Evolutionary conservation across 2,329 filamentous ascomycete genomes (phyloP).

Genomic region (Beauveria caledonica): DNA sequence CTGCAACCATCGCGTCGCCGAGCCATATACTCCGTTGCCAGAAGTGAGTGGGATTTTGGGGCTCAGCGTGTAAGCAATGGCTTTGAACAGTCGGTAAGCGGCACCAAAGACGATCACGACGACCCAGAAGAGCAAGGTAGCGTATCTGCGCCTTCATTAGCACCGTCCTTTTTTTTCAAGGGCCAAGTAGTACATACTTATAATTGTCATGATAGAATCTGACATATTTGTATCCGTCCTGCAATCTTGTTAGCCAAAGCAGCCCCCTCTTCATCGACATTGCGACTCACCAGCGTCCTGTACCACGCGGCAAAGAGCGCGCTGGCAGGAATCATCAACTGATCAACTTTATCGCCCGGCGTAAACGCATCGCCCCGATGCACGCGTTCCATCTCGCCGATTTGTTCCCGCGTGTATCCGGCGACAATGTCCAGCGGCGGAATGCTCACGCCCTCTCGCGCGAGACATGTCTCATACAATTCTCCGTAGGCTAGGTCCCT

Average conservation of each 20-base stretch:
- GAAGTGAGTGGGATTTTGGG: conserved; percentile 1
- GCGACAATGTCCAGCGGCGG: conserved; percentile 27
- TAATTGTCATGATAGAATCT: conserved; percentile 27
- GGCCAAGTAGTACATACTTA: conserved; percentile 21
- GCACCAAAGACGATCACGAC: conserved; percentile 29
- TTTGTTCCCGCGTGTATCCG: conserved; percentile 26
- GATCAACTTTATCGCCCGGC: conserved; percentile 14
- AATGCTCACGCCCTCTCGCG: conserved; percentile 18
- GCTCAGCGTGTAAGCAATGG: conserved; percentile 6
- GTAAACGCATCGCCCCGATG: conserved; percentile 19
- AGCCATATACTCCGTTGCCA: not conserved
- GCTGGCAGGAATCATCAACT: conserved; percentile 27
- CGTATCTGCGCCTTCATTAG: conserved; percentile 10
- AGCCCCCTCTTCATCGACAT: not conserved
- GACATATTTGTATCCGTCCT: conserved; percentile 30
- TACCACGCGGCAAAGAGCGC: conserved; percentile 27
- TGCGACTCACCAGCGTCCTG: conserved; percentile 28
- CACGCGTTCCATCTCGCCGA: conserved; percentile 23
- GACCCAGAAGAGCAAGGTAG: conserved; percentile 34
- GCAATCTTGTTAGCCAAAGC: not conserved
- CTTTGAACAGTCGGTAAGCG: conserved; percentile 20
- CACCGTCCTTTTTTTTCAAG: conserved; percentile 13
- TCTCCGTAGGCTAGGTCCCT: conserved; percentile 17
- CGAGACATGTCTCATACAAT: conserved; percentile 29
- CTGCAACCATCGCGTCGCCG: conserved; percentile 22